Conservation (phyloP, 2,329 filamentous ascomycete genomes). For the Emergomyces pasteurianus region DNA sequence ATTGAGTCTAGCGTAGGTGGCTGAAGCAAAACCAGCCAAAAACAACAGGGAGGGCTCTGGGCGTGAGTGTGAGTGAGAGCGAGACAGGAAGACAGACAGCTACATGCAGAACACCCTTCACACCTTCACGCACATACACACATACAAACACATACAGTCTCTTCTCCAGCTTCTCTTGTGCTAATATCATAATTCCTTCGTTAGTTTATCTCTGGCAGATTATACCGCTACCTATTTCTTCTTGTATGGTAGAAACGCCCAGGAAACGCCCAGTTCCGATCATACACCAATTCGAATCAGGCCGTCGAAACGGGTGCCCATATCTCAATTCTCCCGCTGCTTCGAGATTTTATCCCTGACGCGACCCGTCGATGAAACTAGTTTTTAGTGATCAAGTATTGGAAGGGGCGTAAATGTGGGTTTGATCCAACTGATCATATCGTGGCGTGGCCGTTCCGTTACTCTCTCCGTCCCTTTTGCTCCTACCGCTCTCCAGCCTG, state of each 20-base stretch:
- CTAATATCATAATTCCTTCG: neutral
- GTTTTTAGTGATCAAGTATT: neutral
- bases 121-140: neutral
- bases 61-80: neutral
- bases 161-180: neutral
- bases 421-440: neutral
- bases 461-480: neutral
- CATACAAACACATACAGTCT: neutral
- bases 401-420: neutral
- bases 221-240: neutral
- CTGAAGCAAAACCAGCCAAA: conserved; percentile 4
- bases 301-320: neutral
- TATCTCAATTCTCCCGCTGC: neutral
- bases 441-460: too few relatives aligned
- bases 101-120: neutral
- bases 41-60: neutral
- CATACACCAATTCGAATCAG: neutral
- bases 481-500: neutral
- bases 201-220: neutral
- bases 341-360: neutral
- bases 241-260: neutral
- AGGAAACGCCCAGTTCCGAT: neutral
- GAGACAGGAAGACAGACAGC: neutral
- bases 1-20: neutral
- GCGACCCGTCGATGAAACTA: neutral